Conservation (phyloP, 2,329 filamentous ascomycete genomes). For the Didymella pomorum region DNA sequence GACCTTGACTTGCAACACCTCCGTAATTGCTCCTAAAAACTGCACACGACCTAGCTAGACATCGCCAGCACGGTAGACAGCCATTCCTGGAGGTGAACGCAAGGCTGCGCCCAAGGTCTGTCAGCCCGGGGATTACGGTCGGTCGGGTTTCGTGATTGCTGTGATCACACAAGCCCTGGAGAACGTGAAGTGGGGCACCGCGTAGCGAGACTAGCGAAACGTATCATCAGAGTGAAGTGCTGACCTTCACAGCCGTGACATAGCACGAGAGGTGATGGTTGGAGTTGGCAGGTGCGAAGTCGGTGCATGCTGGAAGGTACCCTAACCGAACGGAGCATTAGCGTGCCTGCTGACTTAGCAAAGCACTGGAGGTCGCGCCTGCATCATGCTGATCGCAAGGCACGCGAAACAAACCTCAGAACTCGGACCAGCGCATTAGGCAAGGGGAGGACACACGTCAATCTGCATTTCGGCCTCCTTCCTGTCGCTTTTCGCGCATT, state of each 20-base stretch:
- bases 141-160: conserved; percentile 5
- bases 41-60: not conserved
- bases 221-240: not conserved
- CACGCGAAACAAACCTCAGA: conserved; percentile 35
- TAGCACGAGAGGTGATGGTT: not conserved
- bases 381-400: conserved; percentile 34
- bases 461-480: conserved; percentile 7
- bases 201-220: not conserved
- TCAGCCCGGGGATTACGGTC: conserved; percentile 9
- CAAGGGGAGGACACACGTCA: conserved; percentile 16
- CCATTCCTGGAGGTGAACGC: conserved; percentile 1
- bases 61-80: not conserved
- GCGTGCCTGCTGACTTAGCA: conserved; percentile 28
- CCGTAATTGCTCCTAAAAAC: not conserved
- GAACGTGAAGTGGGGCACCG: not conserved
- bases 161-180: conserved; percentile 14
- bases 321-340: conserved; percentile 11
- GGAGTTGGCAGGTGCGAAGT: not conserved
- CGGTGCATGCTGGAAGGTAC: not conserved
- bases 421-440: conserved; percentile 20
- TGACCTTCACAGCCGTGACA: not conserved
- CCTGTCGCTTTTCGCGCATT: conserved; percentile 13
- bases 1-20: not conserved
- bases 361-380: conserved; percentile 30
- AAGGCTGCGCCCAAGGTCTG: conserved; percentile 16